Base-by-base conservation (phyloP, 768 basidiomycete species). In the Trametes sanguinea region DNA sequence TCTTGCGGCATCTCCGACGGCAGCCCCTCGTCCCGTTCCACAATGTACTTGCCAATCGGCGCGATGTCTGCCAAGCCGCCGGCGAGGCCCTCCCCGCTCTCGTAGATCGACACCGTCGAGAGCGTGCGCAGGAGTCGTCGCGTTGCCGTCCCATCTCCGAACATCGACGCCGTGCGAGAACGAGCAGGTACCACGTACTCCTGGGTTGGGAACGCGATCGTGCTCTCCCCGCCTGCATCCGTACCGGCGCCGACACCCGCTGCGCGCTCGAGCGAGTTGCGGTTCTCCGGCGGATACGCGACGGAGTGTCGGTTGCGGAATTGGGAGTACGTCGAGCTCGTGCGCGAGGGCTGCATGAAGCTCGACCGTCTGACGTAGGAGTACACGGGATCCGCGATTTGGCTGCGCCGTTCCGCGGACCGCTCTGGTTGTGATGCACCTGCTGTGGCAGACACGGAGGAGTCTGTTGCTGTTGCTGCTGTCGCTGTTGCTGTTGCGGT, bases 51-150 rank as follows among this genome's bases (percentile, higher is more conserved):
- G 46, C 72, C 71, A 32, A 73, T 73, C 44, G 72, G 72, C 48
- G 71, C 71, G 45, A 73, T 69, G 59, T 72, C 72, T 53, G 72
- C 72, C 13, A 73, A 63, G 7, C 72, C 72, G 33, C 72, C 72
- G 3, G 83, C 82, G 33, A 84, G 68, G 32, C 85, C 86, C 68
- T 87, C 85, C 7, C 77, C 83, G 67, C 85, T 89, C 75, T 94
- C 92, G 68, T 92, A 88, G 60, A 94, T 92, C 9, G 90, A 92
- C 54, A 94, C 91, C 0, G 92, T 94, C 32, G 90, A 92, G 32
- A 94, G 79, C 7, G 90, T 93, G 46, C 92, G 83, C 64, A 94
- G 74, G 22, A 94, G 77, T 64, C 80, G 84, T 32, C 87, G 81
- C 55, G 81, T 43, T 11, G 47, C 52, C 42, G 55, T 50, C 9